Conservation (phyloP, 352 stramenopile species). For the Phytopythium oedochilum region DNA sequence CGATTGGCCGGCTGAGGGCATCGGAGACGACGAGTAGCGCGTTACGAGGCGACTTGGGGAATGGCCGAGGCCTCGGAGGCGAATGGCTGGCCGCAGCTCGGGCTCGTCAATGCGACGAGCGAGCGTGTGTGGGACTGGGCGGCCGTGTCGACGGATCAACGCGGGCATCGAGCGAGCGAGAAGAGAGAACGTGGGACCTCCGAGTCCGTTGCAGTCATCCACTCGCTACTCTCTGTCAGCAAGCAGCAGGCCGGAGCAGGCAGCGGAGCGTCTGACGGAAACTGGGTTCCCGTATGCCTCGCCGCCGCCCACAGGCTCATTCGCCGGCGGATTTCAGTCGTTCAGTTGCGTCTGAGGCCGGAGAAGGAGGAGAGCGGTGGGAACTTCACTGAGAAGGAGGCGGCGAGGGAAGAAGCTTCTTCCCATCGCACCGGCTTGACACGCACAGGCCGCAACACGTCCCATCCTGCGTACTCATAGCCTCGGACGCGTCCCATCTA, state of each 20-base stretch:
- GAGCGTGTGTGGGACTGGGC: neutral
- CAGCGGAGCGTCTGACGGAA: neutral
- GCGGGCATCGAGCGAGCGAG: neutral
- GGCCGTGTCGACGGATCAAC: too few species aligned
- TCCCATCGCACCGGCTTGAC: neutral
- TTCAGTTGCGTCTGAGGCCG: too few species aligned
- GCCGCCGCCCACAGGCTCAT: neutral
- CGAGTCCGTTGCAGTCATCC: neutral
- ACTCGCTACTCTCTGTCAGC: too few species aligned
- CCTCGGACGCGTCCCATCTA: neutral
- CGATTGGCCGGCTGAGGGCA: neutral
- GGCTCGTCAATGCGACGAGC: neutral
- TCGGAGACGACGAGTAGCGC: too few species aligned
- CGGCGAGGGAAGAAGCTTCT: neutral
- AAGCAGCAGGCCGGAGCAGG: too few species aligned
- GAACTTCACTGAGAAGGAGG: too few species aligned
- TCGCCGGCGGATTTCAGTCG: neutral
- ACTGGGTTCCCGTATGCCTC: neutral
- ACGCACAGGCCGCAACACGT: neutral
- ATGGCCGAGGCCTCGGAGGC: too few species aligned
- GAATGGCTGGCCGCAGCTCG: neutral
- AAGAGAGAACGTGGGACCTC: neutral
- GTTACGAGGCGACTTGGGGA: too few species aligned
- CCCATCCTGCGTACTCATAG: neutral
- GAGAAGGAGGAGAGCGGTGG: too few species aligned